Percentiles rank a stretch among this genome's conserved stretches.
phyloP scores from a whole-genome alignment of 1,139 yeast genomes.

The Saccharomyces hybrid region DNA sequence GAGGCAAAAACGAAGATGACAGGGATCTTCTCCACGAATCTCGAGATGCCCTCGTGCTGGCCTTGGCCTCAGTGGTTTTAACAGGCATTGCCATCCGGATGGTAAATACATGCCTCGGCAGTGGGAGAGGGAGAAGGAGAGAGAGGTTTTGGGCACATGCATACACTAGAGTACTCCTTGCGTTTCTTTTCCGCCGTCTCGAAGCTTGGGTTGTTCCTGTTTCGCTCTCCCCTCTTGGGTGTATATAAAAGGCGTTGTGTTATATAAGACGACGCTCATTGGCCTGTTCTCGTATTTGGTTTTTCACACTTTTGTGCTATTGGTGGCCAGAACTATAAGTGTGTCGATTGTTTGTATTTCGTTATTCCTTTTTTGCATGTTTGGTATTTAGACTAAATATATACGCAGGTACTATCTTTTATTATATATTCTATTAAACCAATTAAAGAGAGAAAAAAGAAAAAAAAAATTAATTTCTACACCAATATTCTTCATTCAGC shows the following conservation, averaged over 20 bases:
- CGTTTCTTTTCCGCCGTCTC: neutral
- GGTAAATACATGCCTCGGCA: neutral
- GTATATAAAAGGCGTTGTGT: neutral
- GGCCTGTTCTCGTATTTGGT: neutral
- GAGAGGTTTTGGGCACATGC: too few species aligned
- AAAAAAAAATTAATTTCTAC: neutral
- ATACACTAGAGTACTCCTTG: neutral
- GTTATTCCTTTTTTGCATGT: neutral
- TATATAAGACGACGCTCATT: conserved; percentile 1
- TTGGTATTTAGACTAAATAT: neutral
- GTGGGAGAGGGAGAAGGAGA: neutral
- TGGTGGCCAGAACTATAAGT: neutral
- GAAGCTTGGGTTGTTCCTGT: neutral
- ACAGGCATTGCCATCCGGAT: neutral
- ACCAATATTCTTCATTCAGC: neutral
- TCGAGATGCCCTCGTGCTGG: neutral
- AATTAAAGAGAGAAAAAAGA: neutral
- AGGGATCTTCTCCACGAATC: neutral
- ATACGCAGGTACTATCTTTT: neutral
- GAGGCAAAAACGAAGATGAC: neutral
- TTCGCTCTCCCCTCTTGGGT: neutral
- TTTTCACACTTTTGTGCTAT: neutral
- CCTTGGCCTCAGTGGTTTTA: neutral
- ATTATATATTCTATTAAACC: neutral
- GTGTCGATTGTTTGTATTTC: neutral